Percentiles rank a stretch among this genome's conserved stretches.
phyloP scores from a whole-genome alignment of 2,329 filamentous ascomycete species.

The Calonectria fujianensis region DNA sequence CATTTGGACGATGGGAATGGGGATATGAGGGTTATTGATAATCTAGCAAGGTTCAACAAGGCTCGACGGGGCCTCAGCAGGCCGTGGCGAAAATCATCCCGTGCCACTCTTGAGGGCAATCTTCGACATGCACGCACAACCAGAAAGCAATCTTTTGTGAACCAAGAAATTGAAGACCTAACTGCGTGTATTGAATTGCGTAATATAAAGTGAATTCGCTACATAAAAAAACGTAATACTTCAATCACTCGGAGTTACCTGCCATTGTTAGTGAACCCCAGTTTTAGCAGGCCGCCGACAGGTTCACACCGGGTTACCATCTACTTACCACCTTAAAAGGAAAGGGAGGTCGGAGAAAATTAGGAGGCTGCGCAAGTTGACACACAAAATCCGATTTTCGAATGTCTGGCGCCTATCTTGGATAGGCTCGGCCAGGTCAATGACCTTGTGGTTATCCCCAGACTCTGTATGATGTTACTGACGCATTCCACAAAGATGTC shows the following conservation, averaged over 20 bases:
- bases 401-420: not conserved
- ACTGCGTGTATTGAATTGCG: not conserved
- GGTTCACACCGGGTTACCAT: not conserved
- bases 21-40: too few relatives aligned
- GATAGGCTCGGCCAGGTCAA: too few relatives aligned
- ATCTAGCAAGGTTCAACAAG: too few relatives aligned
- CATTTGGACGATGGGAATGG: too few relatives aligned
- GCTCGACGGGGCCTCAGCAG: too few relatives aligned
- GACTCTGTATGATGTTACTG: not conserved
- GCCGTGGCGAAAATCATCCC: too few relatives aligned
- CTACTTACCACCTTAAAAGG: not conserved
- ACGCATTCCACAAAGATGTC: not conserved
- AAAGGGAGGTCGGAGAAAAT: too few relatives aligned
- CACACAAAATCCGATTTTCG: not conserved
- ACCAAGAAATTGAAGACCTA: too few relatives aligned
- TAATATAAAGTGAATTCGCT: not conserved
- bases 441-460: too few relatives aligned
- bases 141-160: too few relatives aligned
- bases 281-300: not conserved
- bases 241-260: not conserved
- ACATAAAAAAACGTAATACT: not conserved
- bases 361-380: not conserved
- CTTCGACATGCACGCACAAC: too few relatives aligned
- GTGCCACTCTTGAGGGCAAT: too few relatives aligned
- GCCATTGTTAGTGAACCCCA: not conserved